Evolutionary conservation across 768 basidiomycete genomes (phyloP), one percentile per base, ranked within the genome.

Genomic region (Baorangia bicolor): DNA sequence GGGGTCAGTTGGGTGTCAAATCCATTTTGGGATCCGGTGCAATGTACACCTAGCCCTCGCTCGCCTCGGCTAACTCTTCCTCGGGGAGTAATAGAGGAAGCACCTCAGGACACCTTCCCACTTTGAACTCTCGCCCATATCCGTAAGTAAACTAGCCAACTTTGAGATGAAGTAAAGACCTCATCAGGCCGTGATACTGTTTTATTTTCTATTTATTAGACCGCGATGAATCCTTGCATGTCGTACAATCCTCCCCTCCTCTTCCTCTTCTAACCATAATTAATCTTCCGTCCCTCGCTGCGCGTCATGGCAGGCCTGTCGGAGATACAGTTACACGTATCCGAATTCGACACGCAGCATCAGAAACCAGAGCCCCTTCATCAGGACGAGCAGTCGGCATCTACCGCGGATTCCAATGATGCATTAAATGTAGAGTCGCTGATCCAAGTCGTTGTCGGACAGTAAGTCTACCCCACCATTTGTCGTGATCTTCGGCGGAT

Each of bases 281-380:
- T 31, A 6, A n/a, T 20, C 12, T 49, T 81, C 80, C 27, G n/a
- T 10, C 35, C n/a, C 27, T 39, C 48, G 3, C 13, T 12, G 14
- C 38, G 42, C 23, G 14, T 16, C 14, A 57, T 57, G 56, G 11
- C 51, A 23, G 27, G 12, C 20, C 1, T 34, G 18, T 35, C 25
- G n/a, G 21, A 31, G 25, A 33, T 20, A 31, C 39, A 37, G 42
- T 28, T 34, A 27, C 14, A 6, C 18, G 16, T 23, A 6, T 21
- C 41, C 5, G 41, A 44, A 10, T 33, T 7, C 18, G 25, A 33
- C 14, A 3, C 21, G 16, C 51, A 28, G 23, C 11, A 31, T 34
- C 52, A 20, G 33, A 20, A n/a, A 13, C 21, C 2, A 27, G 50
- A 44, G 0, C 5, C 18, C 16, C 31, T 34, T 2, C 9, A 35